Percentiles rank a stretch among this genome's conserved stretches.
Conservation (phyloP, 495 filamentous ascomycete species). For the Chaetomium tenue region DNA sequence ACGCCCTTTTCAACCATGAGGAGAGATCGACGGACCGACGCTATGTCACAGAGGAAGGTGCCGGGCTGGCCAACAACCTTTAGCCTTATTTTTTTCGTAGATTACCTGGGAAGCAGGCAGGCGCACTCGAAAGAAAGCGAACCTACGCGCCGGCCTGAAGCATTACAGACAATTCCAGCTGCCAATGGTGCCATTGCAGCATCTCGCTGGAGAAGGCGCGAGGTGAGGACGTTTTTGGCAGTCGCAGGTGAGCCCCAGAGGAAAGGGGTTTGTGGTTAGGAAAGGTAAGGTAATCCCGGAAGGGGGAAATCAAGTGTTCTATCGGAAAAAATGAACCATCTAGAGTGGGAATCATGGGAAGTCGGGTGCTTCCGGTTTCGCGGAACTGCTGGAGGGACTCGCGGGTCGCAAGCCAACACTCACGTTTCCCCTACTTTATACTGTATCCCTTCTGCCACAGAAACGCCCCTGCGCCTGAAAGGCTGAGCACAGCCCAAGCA, state of each 20-base stretch:
- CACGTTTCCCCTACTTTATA: conserved; percentile 26
- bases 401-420: not conserved
- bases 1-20: not conserved
- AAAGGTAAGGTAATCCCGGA: not conserved
- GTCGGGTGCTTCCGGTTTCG: too few species aligned
- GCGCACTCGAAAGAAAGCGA: not conserved
- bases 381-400: not conserved
- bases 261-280: not conserved
- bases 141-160: not conserved
- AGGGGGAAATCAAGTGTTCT: too few species aligned
- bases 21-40: not conserved
- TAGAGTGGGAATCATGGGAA: too few species aligned
- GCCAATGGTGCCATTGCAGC: not conserved
- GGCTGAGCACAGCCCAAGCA: conserved; percentile 59
- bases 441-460: conserved; percentile 72
- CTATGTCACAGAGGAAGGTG: not conserved
- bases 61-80: not conserved
- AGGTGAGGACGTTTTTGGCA: not conserved
- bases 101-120: not conserved
- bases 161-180: not conserved
- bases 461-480: conserved; percentile 60
- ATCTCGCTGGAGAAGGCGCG: not conserved
- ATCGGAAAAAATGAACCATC: too few species aligned
- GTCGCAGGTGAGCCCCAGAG: not conserved
- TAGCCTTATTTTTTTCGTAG: not conserved